Base-by-base conservation (phyloP, 768 basidiomycete species). In the Melanogaster broomeanus region DNA sequence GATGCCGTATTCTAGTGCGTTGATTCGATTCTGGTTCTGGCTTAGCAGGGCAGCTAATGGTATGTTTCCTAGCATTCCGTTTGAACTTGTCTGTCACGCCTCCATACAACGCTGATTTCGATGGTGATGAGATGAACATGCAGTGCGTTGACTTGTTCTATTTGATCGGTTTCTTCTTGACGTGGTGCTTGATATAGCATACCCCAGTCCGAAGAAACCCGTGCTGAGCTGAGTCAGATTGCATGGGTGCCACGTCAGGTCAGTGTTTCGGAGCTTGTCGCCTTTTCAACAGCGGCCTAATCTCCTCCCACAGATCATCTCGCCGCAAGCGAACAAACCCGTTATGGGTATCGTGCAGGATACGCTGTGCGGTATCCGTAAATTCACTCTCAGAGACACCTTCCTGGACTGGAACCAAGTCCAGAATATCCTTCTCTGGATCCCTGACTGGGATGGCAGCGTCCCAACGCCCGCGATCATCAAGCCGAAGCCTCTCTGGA, bases 341-440 rank as follows among this genome's bases (percentile, higher is more conserved):
- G 95, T 98, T 61, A 99, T 99, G 96, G 97, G 93, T 53, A 98
- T 99, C 61, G 96, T 99, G 27, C 97, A 99, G 69, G 97, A 99
- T 66, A 98, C 97, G 1, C 85, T 99, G 1, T 97, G 94, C 64
- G 97, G 97, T 63, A 87, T 98, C 48, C 88, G 97, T 50, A 98
- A 98, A 71, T 93, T 98, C 67, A 98, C 97, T 0, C 76, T 98
- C 6, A 92, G 95, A 22, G 97, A 98, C 65, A 84, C 86, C 16
- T 98, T 98, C 75, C 74, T 97, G 66, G 97, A 98, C 59, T 97
- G 93, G 93, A 86, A 84, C 49, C 85, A 87, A 37, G 94, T 98
- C 11, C 96, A 99, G 66, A 98, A 99, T 61, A 96, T 98, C 67
- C 80, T 99, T 15, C 84, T 98, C 2, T 99, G 97, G 97, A 84